Conservation (phyloP, 1,284 basidiomycete species). For the Veloboletus limbatus region DNA sequence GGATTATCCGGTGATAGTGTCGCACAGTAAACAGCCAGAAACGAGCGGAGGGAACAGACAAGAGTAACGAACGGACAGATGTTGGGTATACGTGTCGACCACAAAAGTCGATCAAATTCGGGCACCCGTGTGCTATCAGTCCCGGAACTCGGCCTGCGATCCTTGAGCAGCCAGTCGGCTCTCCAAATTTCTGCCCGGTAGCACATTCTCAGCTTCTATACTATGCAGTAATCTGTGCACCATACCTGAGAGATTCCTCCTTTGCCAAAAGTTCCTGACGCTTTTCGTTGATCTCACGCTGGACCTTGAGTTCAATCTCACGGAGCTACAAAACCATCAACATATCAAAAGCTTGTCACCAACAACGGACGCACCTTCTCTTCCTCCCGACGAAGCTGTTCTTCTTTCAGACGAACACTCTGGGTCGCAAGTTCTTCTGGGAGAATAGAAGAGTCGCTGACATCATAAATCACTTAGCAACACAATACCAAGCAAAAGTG, state of each 20-base stretch:
- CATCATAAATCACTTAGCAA: constrained; percentile 19
- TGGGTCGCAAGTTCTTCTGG: constrained; percentile 97
- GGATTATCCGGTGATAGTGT: constrained; percentile 37
- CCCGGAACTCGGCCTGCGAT: constrained; percentile 61
- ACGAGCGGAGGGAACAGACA: constrained; percentile 30
- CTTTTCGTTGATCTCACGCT: constrained; percentile 99
- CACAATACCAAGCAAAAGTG: constrained; percentile 1
- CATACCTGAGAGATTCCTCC: constrained; percentile 83
- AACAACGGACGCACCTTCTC: constrained; percentile 64
- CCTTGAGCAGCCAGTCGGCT: constrained; percentile 86
- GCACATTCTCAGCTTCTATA: constrained; percentile 6
- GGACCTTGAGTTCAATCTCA: constrained; percentile 97
- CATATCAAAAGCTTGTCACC: constrained; percentile 1
- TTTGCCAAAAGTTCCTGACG: constrained; percentile 94
- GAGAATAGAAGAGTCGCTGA: constrained; percentile 81
- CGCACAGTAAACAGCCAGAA: constrained; percentile 34
- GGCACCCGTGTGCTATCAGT: constrained; percentile 36
- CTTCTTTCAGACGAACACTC: constrained; percentile 96
- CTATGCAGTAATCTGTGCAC: constrained; percentile 1
- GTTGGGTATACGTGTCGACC: constrained; percentile 35
- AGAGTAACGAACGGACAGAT: constrained; percentile 35
- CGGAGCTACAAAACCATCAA: constrained; percentile 60
- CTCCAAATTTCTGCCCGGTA: constrained; percentile 71
- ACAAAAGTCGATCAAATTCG: constrained; percentile 22
- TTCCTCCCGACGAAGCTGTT: constrained; percentile 96